Conservation (phyloP, 441 rosid genomes). For the Erodium trifolium region DNA sequence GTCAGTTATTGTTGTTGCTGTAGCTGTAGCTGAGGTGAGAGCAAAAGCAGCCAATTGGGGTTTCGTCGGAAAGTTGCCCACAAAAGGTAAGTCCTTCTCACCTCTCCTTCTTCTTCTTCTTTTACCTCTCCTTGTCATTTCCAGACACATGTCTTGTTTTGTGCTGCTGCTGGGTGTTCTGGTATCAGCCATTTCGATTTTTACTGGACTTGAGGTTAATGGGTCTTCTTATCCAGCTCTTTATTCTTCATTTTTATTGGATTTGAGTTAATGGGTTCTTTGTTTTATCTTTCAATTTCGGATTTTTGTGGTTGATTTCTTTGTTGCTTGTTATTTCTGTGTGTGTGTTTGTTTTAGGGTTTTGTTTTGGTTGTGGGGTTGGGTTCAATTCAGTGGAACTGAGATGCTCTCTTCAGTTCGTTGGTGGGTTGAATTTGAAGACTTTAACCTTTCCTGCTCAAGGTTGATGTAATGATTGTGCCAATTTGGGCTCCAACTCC, state of each 20-base stretch:
- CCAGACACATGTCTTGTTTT: background rate
- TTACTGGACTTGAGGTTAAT: background rate
- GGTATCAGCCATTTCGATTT: background rate
- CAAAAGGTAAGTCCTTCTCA: background rate
- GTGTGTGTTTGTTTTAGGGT: background rate
- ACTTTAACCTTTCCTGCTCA: background rate
- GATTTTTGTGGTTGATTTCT: background rate
- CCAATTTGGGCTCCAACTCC: slow-evolving; percentile 6
- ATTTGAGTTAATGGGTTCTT: background rate
- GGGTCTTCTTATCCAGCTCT: background rate
- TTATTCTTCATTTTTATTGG: background rate
- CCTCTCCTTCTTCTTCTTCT: background rate
- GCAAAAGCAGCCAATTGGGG: background rate
- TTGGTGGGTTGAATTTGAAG: background rate
- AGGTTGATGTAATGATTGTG: slow-evolving; percentile 2
- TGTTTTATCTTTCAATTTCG: background rate
- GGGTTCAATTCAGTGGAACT: background rate
- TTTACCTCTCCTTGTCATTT: background rate
- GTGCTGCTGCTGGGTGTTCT: slow-evolving; percentile 3
- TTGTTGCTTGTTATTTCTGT: background rate
- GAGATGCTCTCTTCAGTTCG: background rate
- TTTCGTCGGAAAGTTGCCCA: slow-evolving; percentile 1
- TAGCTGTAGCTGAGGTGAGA: background rate
- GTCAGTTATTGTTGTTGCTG: background rate
- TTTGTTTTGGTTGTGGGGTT: background rate